Conservation (phyloP, 1,139 yeast species). For the Geotrichum fermentans region DNA sequence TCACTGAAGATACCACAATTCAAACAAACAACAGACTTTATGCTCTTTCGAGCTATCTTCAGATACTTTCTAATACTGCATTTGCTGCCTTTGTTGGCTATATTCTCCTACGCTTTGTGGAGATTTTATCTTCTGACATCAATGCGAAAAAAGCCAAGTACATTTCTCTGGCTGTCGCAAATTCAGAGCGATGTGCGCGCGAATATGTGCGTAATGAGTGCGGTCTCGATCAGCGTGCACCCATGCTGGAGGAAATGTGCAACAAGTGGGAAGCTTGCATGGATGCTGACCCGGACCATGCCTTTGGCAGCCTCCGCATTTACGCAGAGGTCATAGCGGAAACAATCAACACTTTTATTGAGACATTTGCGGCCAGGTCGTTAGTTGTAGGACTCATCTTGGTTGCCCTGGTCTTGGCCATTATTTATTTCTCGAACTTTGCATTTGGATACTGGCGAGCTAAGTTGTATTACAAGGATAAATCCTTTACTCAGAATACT, state of each 20-base stretch:
- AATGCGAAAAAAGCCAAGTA: slow-evolving; percentile 5
- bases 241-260: slow-evolving; percentile 69
- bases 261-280: slow-evolving; percentile 63
- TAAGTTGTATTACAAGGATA: slow-evolving; percentile 12
- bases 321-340: slow-evolving; percentile 71
- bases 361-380: slow-evolving; percentile 66
- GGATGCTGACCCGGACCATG: slow-evolving; percentile 17
- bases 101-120: slow-evolving; percentile 5
- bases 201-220: slow-evolving; percentile 71
- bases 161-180: slow-evolving; percentile 7
- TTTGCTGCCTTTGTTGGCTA: slow-evolving; percentile 15
- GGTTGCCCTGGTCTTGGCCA: slow-evolving; percentile 31
- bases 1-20: neutral
- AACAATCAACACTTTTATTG: slow-evolving; percentile 65
- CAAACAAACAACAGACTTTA: slow-evolving; percentile 11
- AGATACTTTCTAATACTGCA: slow-evolving; percentile 17
- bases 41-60: slow-evolving; percentile 17
- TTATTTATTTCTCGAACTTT: slow-evolving; percentile 40
- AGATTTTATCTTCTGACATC: slow-evolving; percentile 7
- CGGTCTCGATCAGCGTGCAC: slow-evolving; percentile 44
- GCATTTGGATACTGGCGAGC: slow-evolving; percentile 42
- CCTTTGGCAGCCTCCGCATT: slow-evolving; percentile 10
- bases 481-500: slow-evolving; percentile 1
- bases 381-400: slow-evolving; percentile 43
- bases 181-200: slow-evolving; percentile 47